These are phyloP conservation scores for Fusarium buxicola DNA, from an alignment of 2,329 filamentous ascomycete species.

Conservation along the genomic window DNA sequence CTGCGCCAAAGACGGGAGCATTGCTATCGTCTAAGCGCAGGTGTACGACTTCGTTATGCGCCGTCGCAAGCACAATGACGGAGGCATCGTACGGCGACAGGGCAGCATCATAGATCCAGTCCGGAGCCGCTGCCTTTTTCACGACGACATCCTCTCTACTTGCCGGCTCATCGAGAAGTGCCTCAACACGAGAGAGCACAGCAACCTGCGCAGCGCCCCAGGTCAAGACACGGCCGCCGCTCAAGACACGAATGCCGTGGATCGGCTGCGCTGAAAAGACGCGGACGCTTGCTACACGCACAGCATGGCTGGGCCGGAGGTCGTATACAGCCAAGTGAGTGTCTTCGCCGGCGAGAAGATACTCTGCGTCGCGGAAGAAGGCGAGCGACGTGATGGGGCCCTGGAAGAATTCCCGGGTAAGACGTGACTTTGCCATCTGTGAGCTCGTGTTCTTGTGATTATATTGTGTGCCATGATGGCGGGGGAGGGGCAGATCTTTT, in stretches of 20 bases:
- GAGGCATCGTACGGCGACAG: constrained; percentile 59
- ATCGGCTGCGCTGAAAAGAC: constrained; percentile 77
- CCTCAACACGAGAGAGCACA: constrained; percentile 24
- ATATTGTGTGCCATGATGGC: constrained; percentile 27
- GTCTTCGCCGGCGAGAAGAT: constrained; percentile 71
- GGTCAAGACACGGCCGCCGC: constrained; percentile 59
- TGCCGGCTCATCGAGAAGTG: constrained; percentile 46
- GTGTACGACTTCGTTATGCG: constrained; percentile 83
- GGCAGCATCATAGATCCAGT: constrained; percentile 82
- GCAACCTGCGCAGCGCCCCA: constrained; percentile 78
- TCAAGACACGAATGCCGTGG: constrained; percentile 73
- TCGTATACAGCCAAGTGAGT: constrained; percentile 67
- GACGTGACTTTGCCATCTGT: constrained; percentile 26
- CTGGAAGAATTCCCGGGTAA: constrained; percentile 55
- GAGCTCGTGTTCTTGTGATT: constrained; percentile 13
- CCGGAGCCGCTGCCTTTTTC: constrained; percentile 63
- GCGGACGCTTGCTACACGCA: constrained; percentile 54
- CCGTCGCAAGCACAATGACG: constrained; percentile 76
- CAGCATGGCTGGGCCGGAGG: constrained; percentile 49
- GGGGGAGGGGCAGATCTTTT: constrained; percentile 43
- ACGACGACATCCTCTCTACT: constrained; percentile 27
- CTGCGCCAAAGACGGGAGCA: constrained; percentile 58
- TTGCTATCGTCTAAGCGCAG: constrained; percentile 53
- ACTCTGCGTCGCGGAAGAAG: constrained; percentile 57
- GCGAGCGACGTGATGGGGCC: constrained; percentile 71